Base-by-base conservation (phyloP, 1,284 basidiomycete species). In the Ganoderma multipileum region DNA sequence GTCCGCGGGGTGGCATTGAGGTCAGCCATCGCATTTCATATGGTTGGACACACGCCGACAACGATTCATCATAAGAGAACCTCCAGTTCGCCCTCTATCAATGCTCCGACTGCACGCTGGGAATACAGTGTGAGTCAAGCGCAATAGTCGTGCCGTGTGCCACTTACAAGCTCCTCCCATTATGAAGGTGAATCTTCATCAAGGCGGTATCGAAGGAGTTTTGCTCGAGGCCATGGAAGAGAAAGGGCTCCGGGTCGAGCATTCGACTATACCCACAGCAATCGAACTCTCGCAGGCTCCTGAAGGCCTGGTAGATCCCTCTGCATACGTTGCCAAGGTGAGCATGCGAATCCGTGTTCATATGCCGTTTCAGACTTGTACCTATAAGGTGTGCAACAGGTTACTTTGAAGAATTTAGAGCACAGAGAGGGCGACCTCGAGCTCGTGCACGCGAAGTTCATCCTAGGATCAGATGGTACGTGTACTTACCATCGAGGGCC, bases 121-220 rank as follows among this genome's bases (percentile, higher is more conserved):
- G 55, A 58, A 9, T 58, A 36, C 18, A 38, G 55, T 16, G 55
- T 38, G 30, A 36, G 55, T 36, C 7, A 7, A 6, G 9, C 23
- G 28, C 9, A 14, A 30, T 4, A 16, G 52, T 18, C 16, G 26
- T 54, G 47, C 12, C 2, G 3, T 9, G 9, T 50, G 2, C 23
- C 23, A 50, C 23, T 50, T 50, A 26, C 7, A 26, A 50, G 47
- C 47, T 4, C 7, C 33, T 33, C 33, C 33, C 33, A 33, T 33
- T 7, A 7, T 33, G 33, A 33, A 93, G 88, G 80, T 87, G 7
- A 92, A 91, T 0, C 80, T 93, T n/a, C 89, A 92, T 71, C 92
- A 94, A 81, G 92, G 91, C 1, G 87, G 86, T 3, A 92, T 94
- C 47, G 91, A 94, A 77, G 79, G 82, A 0, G 87, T 93, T 28